phyloP scores from a whole-genome alignment of 2,329 filamentous ascomycete species.

The Ophiocordyceps robertsii region DNA sequence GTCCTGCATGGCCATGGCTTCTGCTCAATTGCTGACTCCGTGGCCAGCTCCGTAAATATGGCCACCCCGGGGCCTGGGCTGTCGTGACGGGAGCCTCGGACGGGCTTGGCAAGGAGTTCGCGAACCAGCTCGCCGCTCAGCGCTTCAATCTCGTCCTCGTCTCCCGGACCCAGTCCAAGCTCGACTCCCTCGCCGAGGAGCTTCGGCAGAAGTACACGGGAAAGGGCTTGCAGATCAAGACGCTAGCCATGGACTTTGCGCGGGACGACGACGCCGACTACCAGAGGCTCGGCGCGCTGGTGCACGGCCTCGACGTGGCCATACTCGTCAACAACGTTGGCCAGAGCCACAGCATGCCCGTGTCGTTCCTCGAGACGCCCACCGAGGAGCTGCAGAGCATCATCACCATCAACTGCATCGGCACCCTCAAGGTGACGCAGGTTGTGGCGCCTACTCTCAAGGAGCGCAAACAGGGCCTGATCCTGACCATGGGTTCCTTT shows the following conservation, averaged over 20 bases:
- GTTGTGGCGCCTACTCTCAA: conserved; percentile 76
- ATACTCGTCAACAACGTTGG: conserved; percentile 97
- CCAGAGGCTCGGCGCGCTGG: conserved; percentile 51
- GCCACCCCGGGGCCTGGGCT: conserved; percentile 84
- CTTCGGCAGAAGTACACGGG: conserved; percentile 57
- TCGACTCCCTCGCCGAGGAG: conserved; percentile 62
- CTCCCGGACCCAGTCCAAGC: conserved; percentile 88
- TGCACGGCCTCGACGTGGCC: conserved; percentile 65
- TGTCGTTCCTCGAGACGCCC: conserved; percentile 70
- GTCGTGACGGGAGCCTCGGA: conserved; percentile 92
- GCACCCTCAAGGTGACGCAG: conserved; percentile 78
- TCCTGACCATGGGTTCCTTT: conserved; percentile 96
- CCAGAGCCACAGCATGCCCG: conserved; percentile 84
- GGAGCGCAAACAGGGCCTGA: conserved; percentile 70
- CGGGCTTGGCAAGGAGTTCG: conserved; percentile 93
- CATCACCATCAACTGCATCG: conserved; percentile 88
- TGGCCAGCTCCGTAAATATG: conserved; percentile 70
- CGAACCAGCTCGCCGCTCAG: conserved; percentile 74
- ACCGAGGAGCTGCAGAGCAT: conserved; percentile 76
- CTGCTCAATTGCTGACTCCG: not conserved
- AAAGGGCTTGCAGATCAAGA: conserved; percentile 54
- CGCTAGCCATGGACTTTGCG: conserved; percentile 83
- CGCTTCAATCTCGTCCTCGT: conserved; percentile 93
- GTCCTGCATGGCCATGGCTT: too few relatives aligned
- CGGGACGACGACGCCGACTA: conserved; percentile 71